phyloP scores from a whole-genome alignment of 768 basidiomycete genomes.

The Plicaturopsis crispa region DNA sequence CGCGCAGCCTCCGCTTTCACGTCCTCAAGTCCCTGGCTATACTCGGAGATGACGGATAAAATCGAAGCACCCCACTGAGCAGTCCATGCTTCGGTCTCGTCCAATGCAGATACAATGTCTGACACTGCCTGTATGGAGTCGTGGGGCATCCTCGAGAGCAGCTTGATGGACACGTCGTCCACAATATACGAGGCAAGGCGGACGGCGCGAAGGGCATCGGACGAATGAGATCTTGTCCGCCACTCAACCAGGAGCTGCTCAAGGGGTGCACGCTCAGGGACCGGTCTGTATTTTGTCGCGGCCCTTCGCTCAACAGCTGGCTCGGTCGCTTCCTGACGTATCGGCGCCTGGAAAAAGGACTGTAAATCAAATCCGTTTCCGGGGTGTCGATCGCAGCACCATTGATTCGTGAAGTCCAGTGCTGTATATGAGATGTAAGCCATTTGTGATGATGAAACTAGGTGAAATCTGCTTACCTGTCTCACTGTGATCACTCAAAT shows the following conservation, averaged over 20 bases:
- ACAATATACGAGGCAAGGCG: slow-evolving; percentile 15
- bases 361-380: neutral
- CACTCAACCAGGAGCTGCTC: slow-evolving; percentile 12
- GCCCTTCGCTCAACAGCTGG: neutral
- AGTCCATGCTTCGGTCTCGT: slow-evolving; percentile 17
- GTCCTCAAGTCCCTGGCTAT: neutral
- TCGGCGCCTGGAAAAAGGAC: slow-evolving; percentile 1
- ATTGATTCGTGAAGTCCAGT: slow-evolving; percentile 4
- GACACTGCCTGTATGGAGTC: slow-evolving; percentile 3
- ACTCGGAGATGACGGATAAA: neutral
- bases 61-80: slow-evolving; percentile 11
- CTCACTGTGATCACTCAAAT: neutral
- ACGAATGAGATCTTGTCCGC: slow-evolving; percentile 7
- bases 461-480: no score
- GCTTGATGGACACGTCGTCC: slow-evolving; percentile 1
- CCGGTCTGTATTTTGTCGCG: slow-evolving; percentile 6
- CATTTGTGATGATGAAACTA: no score
- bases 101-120: slow-evolving; percentile 6
- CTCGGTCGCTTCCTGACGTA: neutral
- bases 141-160: slow-evolving; percentile 8
- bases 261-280: slow-evolving; percentile 7
- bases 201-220: slow-evolving; percentile 6
- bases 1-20: neutral
- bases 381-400: neutral
- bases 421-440: no score